Conservation (phyloP, 1,139 yeast species). For the Geotrichum cucujoidarum region DNA sequence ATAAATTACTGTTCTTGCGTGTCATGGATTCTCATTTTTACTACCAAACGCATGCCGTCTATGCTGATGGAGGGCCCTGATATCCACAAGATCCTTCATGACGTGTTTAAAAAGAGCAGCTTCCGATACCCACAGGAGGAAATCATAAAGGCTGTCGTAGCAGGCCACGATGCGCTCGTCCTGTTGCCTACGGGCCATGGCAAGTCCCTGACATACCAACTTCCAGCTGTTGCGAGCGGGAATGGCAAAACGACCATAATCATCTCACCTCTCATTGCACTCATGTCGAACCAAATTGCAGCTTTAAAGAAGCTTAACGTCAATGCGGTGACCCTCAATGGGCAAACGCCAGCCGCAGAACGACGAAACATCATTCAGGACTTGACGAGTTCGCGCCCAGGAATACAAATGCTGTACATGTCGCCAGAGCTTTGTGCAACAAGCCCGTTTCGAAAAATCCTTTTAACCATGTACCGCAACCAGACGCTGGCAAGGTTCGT, state of each 20-base stretch:
- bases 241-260: conserved; percentile 58
- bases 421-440: conserved; percentile 60
- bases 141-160: conserved; percentile 64
- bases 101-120: conserved; percentile 26
- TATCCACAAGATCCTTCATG: conserved; percentile 21
- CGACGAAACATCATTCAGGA: conserved; percentile 23
- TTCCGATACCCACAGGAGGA: conserved; percentile 73
- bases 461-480: conserved; percentile 21
- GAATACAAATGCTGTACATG: conserved; percentile 53
- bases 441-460: conserved; percentile 25
- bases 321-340: conserved; percentile 47
- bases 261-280: conserved; percentile 78
- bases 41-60: no score
- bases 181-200: conserved; percentile 95
- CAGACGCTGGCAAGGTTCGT: conserved; percentile 48
- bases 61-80: conserved; percentile 2
- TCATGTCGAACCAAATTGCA: conserved; percentile 88
- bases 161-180: conserved; percentile 74
- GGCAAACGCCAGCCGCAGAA: conserved; percentile 21
- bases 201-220: conserved; percentile 78
- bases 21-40: no score
- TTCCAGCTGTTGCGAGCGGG: conserved; percentile 59
- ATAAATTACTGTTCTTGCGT: no score
- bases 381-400: conserved; percentile 22
- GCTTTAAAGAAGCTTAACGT: conserved; percentile 55